A percentile compares a stretch with the other conserved stretches of the same genome.
These are phyloP conservation scores for Sclerotinia glacialis DNA, from an alignment of 2,329 filamentous ascomycete genomes.

Conservation along the genomic window DNA sequence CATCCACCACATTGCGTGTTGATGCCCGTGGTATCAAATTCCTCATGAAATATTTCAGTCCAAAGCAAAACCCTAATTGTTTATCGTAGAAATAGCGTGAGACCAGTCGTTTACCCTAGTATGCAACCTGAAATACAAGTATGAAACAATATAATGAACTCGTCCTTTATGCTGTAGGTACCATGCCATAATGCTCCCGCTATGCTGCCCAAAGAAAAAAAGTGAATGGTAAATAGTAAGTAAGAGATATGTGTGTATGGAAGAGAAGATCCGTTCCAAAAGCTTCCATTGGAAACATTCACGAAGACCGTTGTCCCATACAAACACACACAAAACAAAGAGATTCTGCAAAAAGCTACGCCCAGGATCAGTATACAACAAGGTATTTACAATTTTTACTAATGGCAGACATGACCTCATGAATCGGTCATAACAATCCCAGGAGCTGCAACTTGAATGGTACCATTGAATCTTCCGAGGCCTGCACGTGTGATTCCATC, in stretches of 20 bases:
- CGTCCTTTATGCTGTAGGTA: not conserved
- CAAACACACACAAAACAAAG: not conserved
- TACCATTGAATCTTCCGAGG: constrained; percentile 34
- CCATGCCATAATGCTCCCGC: not conserved
- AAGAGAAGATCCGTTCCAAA: not conserved
- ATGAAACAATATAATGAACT: not conserved
- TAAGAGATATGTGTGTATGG: not conserved
- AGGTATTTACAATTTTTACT: not conserved
- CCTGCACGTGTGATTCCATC: constrained; percentile 36
- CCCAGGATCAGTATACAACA: not conserved
- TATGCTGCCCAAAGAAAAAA: not conserved
- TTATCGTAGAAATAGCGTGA: not conserved
- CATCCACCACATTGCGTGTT: not conserved
- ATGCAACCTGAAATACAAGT: not conserved
- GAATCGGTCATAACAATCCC: not conserved
- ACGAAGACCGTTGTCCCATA: not conserved
- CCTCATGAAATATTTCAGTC: not conserved
- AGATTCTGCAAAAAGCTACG: not conserved
- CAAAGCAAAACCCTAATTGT: not conserved
- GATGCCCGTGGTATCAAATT: not conserved
- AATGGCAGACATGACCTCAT: not conserved
- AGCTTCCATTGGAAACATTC: not conserved
- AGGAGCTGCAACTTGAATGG: constrained; percentile 27
- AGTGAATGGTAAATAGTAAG: not conserved
- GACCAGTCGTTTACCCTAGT: constrained; percentile 7